phyloP scores from a whole-genome alignment of 2,329 filamentous ascomycete genomes.

The Hypoxylon sp. region DNA sequence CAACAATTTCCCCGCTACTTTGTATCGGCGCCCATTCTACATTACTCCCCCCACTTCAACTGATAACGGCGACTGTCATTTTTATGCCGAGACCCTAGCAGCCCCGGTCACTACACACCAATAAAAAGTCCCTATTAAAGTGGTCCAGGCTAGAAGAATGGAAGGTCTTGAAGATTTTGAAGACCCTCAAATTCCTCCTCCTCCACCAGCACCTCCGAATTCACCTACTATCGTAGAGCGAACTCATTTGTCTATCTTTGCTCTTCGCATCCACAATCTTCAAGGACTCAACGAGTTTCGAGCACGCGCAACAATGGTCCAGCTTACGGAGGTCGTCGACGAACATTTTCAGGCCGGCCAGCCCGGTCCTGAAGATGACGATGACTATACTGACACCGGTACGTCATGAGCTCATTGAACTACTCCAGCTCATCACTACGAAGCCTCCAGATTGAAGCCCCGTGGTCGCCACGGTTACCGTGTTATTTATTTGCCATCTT shows the following conservation, averaged over 20 bases:
- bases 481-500: background rate
- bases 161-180: conserved; percentile 18
- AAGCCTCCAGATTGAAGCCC: background rate
- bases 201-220: conserved; percentile 16
- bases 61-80: conserved; percentile 1
- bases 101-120: background rate
- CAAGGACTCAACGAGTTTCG: background rate
- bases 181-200: background rate
- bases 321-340: conserved; percentile 96
- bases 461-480: background rate
- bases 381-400: conserved; percentile 96
- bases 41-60: background rate
- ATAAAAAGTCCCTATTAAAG: background rate
- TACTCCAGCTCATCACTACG: background rate
- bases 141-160: conserved; percentile 1
- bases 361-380: conserved; percentile 81
- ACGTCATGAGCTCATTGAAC: conserved; percentile 54
- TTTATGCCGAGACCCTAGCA: conserved; percentile 3
- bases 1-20: conserved; percentile 1
- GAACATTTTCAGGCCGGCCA: conserved; percentile 88
- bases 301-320: conserved; percentile 76
- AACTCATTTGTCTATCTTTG: background rate
- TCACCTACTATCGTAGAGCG: conserved; percentile 1
- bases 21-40: background rate
- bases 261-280: background rate